phyloP scores from a whole-genome alignment of 345 rosid genomes.

The Eutrema japonicum region DNA sequence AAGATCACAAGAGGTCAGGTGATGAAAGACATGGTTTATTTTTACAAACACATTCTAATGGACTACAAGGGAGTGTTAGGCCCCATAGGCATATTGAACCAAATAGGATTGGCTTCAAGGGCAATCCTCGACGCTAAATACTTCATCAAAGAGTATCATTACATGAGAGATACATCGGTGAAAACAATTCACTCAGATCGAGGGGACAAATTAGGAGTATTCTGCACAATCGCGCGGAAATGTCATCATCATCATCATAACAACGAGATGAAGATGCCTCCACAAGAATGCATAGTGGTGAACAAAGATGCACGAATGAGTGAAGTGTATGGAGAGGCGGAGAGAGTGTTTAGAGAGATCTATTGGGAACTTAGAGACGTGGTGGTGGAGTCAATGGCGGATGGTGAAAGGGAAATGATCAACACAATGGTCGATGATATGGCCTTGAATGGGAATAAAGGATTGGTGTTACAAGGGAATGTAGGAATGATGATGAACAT shows the following conservation, averaged over 20 bases:
- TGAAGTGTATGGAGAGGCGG: conserved; percentile 66
- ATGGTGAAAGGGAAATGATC: conserved; percentile 47
- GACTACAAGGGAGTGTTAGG: conserved; percentile 54
- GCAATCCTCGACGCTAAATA: conserved; percentile 75
- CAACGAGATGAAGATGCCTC: conserved; percentile 46
- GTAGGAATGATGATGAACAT: conserved; percentile 44
- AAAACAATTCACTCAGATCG: conserved; percentile 37
- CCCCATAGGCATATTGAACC: conserved; percentile 47
- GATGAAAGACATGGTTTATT: conserved; percentile 62
- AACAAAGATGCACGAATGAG: conserved; percentile 63
- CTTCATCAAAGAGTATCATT: conserved; percentile 65
- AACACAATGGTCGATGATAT: conserved; percentile 47
- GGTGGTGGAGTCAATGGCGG: conserved; percentile 51
- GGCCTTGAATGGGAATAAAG: conserved; percentile 48
- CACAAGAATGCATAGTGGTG: conserved; percentile 67
- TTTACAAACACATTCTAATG: conserved; percentile 59
- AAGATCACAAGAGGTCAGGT: conserved; percentile 68
- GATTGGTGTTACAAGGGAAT: conserved; percentile 56
- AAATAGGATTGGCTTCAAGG: conserved; percentile 62
- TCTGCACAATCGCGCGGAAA: conserved; percentile 57
- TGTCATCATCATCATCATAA: conserved; percentile 38
- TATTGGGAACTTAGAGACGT: conserved; percentile 73
- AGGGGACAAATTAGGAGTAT: conserved; percentile 56
- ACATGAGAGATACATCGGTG: conserved; percentile 32
- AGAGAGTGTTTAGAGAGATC: conserved; percentile 63